These are phyloP conservation scores for Ceraceosorus bombacis DNA, from an alignment of 1,284 basidiomycete species.

Conservation along the genomic window DNA sequence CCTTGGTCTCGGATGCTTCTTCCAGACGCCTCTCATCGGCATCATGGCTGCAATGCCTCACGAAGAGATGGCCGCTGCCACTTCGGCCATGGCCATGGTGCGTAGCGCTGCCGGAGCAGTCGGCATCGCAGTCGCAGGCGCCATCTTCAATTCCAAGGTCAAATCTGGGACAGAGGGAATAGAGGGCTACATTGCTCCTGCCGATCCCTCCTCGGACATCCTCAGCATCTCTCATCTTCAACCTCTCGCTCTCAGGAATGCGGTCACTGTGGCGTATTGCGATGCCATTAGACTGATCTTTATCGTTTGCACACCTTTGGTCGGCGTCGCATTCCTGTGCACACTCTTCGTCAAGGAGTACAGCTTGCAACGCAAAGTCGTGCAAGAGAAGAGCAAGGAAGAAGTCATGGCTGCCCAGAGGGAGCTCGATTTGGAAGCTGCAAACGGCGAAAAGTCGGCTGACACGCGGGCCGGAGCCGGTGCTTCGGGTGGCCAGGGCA, in stretches of 20 bases:
- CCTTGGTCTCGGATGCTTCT: constrained; percentile 34
- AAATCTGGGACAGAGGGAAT: constrained; percentile 1
- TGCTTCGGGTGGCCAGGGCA: too few relatives aligned
- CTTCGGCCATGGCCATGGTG: constrained; percentile 25
- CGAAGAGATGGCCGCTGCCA: constrained; percentile 26
- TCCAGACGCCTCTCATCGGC: constrained; percentile 38
- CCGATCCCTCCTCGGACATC: constrained; percentile 14
- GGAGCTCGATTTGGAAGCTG: too few relatives aligned
- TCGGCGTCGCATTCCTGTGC: constrained; percentile 38
- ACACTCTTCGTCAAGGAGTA: constrained; percentile 32
- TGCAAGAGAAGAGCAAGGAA: constrained; percentile 1
- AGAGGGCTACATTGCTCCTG: constrained; percentile 6
- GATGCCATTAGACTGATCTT: constrained; percentile 64
- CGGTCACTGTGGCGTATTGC: constrained; percentile 64
- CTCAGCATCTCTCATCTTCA: constrained; percentile 25
- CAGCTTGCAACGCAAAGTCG: constrained; percentile 10
- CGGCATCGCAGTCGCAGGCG: constrained; percentile 32
- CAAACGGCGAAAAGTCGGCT: too few relatives aligned
- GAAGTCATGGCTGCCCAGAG: background rate
- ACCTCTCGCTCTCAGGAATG: constrained; percentile 46
- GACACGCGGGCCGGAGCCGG: too few relatives aligned
- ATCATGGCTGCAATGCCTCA: constrained; percentile 37
- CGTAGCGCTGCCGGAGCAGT: constrained; percentile 31
- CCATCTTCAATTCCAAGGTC: constrained; percentile 29
- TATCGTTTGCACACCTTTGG: constrained; percentile 54